Base-by-base conservation (phyloP, 2,329 filamentous ascomycete species). In the Teratosphaeria epicoccoides region DNA sequence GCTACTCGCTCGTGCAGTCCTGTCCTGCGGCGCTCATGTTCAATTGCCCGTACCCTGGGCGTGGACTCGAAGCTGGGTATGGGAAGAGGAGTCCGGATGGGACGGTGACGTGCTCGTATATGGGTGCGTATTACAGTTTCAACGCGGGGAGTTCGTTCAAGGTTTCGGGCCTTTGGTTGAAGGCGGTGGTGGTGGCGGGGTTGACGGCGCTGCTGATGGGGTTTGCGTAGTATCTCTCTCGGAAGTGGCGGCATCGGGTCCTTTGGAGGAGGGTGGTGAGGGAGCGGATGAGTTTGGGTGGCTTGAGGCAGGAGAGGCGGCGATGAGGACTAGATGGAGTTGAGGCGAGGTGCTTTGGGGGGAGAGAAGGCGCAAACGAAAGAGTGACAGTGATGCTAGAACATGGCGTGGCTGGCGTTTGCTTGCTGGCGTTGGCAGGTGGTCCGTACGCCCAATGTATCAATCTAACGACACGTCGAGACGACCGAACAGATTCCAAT, bases 11-110 rank as follows among this genome's bases (percentile, higher is more conserved):
- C 1, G 87, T 95, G 10, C 83, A 85, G 69, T 88, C 80, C 64
- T 98, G 93, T 69, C 91, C 93, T 0, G 78, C 88, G 0, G 70
- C 76, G 0, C 72, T 98, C 60, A 75, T 77, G 0, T 96, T 98
- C 61, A 71, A 66, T 1, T 98, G 93, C 70, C 91, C 93, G 1
- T 58, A 63, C 28, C 60, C 63, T 1, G 73, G 73, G 0, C 64
- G 64, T 33, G 75, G 73, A 46, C 57, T 79, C 48, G 72, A 76
- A 57, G 62, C 66, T 10, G 76, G 76, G 26, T 82, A 82, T 63
- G 77, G 78, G 10, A 57, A 57, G 52, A 50, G 64, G 7, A 58
- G 52, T 28, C 47, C 49, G 10, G 57, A 54, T 24, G 61, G 59
- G 6, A 52, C 51, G n/a, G 52, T 68, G 20, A 64, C 58, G 33